phyloP scores from a whole-genome alignment of 2,329 filamentous ascomycete species.

The Rutstroemia sydowiana region DNA sequence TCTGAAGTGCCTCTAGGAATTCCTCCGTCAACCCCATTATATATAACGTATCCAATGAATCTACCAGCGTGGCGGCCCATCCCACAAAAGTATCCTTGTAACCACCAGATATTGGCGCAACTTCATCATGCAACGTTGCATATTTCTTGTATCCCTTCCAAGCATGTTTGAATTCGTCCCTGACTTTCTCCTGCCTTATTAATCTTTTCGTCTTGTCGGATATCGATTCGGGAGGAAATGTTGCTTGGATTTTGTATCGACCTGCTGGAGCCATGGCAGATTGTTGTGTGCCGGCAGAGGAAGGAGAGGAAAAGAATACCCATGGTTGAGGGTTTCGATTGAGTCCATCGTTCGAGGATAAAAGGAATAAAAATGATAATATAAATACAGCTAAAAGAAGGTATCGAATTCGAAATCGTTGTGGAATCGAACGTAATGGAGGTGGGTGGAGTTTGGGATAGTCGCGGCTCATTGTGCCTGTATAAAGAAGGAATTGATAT shows the following conservation, averaged over 20 bases:
- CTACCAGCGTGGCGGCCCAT: constrained; percentile 83
- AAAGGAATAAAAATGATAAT: no score
- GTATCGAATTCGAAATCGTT: no score
- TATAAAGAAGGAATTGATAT: no score
- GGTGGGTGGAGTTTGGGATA: no score
- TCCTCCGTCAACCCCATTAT: constrained; percentile 75
- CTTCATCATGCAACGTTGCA: constrained; percentile 82
- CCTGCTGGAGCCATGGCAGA: no score
- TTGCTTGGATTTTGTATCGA: constrained; percentile 24
- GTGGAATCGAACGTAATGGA: no score
- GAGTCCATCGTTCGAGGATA: no score
- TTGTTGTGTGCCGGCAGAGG: constrained; percentile 24
- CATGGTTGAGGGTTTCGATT: no score
- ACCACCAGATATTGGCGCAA: constrained; percentile 61
- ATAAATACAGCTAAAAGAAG: no score
- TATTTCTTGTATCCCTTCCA: constrained; percentile 77
- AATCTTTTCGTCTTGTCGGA: constrained; percentile 20
- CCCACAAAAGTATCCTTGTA: constrained; percentile 79
- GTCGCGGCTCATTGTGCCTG: no score
- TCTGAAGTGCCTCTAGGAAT: constrained; percentile 68
- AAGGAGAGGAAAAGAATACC: no score
- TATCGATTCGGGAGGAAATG: constrained; percentile 18
- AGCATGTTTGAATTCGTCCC: constrained; percentile 34
- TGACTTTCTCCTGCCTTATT: constrained; percentile 21
- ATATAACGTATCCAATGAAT: constrained; percentile 77